phyloP scores from a whole-genome alignment of 1,139 yeast genomes.

The Sugiyamaella xylanicola region DNA sequence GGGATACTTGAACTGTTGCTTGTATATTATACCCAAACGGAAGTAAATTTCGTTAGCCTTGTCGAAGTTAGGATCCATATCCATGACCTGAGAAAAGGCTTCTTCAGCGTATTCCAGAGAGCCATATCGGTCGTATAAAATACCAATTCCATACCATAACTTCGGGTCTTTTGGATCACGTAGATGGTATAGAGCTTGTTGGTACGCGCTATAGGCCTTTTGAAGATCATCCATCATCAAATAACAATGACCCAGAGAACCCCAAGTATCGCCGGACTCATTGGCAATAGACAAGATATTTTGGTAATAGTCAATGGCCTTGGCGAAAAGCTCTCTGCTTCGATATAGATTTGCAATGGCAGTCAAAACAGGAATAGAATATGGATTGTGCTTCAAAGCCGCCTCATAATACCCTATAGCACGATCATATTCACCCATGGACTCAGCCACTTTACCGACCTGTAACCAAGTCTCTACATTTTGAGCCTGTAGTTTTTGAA shows the following conservation, averaged over 20 bases:
- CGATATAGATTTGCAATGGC: slow-evolving; percentile 88
- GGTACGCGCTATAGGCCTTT: slow-evolving; percentile 94
- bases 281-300: slow-evolving; percentile 80
- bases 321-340: slow-evolving; percentile 83
- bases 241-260: slow-evolving; percentile 93
- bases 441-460: slow-evolving; percentile 83
- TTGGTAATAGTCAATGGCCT: slow-evolving; percentile 92
- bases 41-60: slow-evolving; percentile 96
- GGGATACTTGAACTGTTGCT: slow-evolving; percentile 85
- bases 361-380: slow-evolving; percentile 80
- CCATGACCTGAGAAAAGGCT: slow-evolving; percentile 93
- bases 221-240: slow-evolving; percentile 94
- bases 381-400: slow-evolving; percentile 85
- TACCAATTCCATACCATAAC: slow-evolving; percentile 98
- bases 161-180: slow-evolving; percentile 95
- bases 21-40: slow-evolving; percentile 94
- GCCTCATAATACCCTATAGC: slow-evolving; percentile 88
- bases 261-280: slow-evolving; percentile 97
- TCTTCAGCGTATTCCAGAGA: slow-evolving; percentile 96
- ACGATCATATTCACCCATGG: slow-evolving; percentile 83
- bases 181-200: slow-evolving; percentile 87
- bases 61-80: slow-evolving; percentile 93
- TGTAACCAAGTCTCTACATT: slow-evolving; percentile 94
- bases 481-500: slow-evolving; percentile 47
- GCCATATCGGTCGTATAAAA: slow-evolving; percentile 92